Conservation (phyloP, 352 stramenopile species). For the Labyrinthula sp. region DNA sequence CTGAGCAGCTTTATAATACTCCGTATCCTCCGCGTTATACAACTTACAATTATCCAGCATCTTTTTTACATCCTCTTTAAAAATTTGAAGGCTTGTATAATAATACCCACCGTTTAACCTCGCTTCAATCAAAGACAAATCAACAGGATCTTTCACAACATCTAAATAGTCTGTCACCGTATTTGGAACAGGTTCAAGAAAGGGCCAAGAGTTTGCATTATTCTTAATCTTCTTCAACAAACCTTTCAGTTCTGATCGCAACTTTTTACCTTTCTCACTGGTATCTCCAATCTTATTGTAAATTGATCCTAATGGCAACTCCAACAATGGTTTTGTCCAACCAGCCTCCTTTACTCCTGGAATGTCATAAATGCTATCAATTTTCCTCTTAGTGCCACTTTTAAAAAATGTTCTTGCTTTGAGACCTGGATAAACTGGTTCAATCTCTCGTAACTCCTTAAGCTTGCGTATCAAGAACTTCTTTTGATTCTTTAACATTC, state of each 20-base stretch:
- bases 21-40: constrained; percentile 68
- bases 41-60: constrained; percentile 91
- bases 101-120: constrained; percentile 20
- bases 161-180: constrained; percentile 88
- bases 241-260: constrained; percentile 33
- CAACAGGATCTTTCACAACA: constrained; percentile 77
- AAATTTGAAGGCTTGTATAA: constrained; percentile 67
- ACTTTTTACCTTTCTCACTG: neutral
- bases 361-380: constrained; percentile 7
- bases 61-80: constrained; percentile 74
- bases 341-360: constrained; percentile 48
- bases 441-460: constrained; percentile 33
- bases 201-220: constrained; percentile 85
- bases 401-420: constrained; percentile 1
- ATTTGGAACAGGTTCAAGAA: constrained; percentile 76
- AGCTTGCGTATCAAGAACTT: constrained; percentile 55
- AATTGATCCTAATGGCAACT: constrained; percentile 26
- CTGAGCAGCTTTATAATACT: constrained; percentile 19
- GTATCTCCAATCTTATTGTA: neutral
- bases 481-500: constrained; percentile 75
- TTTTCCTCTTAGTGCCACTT: neutral
- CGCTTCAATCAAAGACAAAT: constrained; percentile 33
- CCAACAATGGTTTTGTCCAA: constrained; percentile 41
- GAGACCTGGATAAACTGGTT: constrained; percentile 35
- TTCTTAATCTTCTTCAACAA: constrained; percentile 71